phyloP scores from a whole-genome alignment of 345 rosid species.

The Erodium maritimum region DNA sequence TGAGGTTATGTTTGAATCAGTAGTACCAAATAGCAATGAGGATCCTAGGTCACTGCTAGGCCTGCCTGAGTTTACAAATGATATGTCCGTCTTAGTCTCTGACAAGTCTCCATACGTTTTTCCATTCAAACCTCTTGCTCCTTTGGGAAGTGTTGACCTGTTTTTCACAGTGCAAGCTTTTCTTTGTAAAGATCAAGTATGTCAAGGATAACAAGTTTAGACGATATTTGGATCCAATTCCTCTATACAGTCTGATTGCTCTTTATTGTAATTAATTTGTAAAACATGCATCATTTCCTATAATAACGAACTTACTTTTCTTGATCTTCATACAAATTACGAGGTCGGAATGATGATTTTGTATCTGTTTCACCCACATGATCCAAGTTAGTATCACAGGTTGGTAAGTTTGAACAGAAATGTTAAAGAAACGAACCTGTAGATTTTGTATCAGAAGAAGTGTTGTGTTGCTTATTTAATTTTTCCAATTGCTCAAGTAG shows the following conservation, averaged over 20 bases:
- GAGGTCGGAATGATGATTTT: constrained; percentile 22
- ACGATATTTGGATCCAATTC: no score
- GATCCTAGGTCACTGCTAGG: constrained; percentile 47
- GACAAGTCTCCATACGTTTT: constrained; percentile 33
- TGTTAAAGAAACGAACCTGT: constrained; percentile 32
- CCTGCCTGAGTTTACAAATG: constrained; percentile 74
- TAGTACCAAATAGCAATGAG: constrained; percentile 34
- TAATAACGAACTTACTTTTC: constrained; percentile 23
- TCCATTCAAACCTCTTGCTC: constrained; percentile 16
- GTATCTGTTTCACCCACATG: constrained; percentile 24
- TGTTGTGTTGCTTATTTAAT: constrained; percentile 9
- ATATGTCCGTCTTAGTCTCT: constrained; percentile 60
- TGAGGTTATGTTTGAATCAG: constrained; percentile 31
- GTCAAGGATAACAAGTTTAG: no score
- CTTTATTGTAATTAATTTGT: neutral
- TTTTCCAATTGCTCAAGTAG: constrained; percentile 37
- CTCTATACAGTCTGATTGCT: no score
- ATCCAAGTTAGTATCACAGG: neutral
- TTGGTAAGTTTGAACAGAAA: neutral
- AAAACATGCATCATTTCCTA: neutral
- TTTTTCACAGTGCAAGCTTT: neutral
- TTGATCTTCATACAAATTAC: constrained; percentile 25
- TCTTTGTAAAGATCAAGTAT: no score
- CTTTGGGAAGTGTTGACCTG: constrained; percentile 47
- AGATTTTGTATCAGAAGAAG: constrained; percentile 19